Base-by-base conservation (phyloP, 345 rosid genomes). In the Viola odorata region DNA sequence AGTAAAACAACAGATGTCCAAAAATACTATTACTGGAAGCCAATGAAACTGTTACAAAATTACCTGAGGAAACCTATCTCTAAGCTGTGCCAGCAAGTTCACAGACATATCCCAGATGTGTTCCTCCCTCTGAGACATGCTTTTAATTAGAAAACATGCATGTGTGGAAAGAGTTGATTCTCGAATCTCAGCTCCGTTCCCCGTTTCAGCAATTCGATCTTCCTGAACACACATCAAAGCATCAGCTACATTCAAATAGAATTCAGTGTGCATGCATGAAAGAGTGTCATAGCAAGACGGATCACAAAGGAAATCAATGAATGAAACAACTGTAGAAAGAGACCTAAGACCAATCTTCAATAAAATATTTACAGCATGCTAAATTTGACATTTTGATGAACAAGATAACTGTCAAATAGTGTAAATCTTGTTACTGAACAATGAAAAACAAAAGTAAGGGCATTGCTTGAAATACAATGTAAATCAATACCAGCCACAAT, bases 61-160 rank as follows among this genome's bases (percentile, higher is more conserved):
- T 78, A 91, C 99, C 99, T 88, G 99, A 65, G 97, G 89, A 79
- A 95, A 95, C 81, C 76, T 91, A 69, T 95, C 99, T 76, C 92
- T 88, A 50, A 95, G 92, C 75, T 88, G 96, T 69, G 81, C 74
- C 84, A 95, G 80, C 77, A 91, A 75, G 78, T 86, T 88, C 58
- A 82, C 86, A 67, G 97, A 76, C 70, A 85, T 81, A 80, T 95
- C 88, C 36, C 99, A 84, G 58, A 95, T 72, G 72, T 84, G 89
- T 69, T 88, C 97, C 79, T 95, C 99, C 70, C 99, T 91, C 84
- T 83, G 91, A 4, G 97, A 86, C 96, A 95, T 77, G 73, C 91
- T 82, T 80, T 86, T 86, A 56, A 95, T 88, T 56, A 95, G 95
- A 75, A 91, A 95, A 76, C 96, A 85, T 48, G 89, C 80, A 78